Evolutionary conservation across 2,329 filamentous ascomycete species (phyloP).

Genomic region (Penicillium sp.): DNA sequence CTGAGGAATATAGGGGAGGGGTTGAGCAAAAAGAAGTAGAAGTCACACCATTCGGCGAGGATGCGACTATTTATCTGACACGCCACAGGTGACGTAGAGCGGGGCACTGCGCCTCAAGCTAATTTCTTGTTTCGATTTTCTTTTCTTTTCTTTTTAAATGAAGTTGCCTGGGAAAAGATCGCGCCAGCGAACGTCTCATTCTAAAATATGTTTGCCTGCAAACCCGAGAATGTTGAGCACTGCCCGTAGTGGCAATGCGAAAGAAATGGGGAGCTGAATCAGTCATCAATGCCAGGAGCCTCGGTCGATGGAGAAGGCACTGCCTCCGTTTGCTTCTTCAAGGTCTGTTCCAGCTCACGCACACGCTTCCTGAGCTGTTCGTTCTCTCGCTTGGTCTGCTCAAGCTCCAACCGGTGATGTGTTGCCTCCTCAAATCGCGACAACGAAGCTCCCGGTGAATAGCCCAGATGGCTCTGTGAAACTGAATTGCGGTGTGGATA

Average conservation of each 20-base stretch:
- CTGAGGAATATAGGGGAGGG: background rate
- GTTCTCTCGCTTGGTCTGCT: constrained; percentile 48
- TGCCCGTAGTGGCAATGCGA: background rate
- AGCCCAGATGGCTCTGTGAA: constrained; percentile 29
- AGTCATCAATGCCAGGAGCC: constrained; percentile 2
- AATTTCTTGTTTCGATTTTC: constrained; percentile 3
- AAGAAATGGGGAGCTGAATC: constrained; percentile 6
- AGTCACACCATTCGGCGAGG: background rate
- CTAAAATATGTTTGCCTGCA: constrained; percentile 14
- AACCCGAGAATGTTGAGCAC: constrained; percentile 7
- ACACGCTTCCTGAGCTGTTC: constrained; percentile 47
- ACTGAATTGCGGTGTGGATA: constrained; percentile 33
- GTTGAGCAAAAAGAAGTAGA: constrained; percentile 3
- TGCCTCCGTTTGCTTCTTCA: constrained; percentile 34
- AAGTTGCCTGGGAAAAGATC: background rate
- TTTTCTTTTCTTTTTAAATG: constrained; percentile 11
- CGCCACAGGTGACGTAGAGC: constrained; percentile 39
- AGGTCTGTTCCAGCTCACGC: constrained; percentile 44
- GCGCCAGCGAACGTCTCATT: constrained; percentile 2
- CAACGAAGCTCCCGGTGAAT: constrained; percentile 29
- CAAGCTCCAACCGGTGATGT: constrained; percentile 46
- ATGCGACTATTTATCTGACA: constrained; percentile 13
- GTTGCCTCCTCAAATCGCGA: constrained; percentile 46
- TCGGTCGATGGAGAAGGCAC: background rate
- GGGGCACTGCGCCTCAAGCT: constrained; percentile 28